Evolutionary conservation across 768 basidiomycete species (phyloP).

Genomic region (Steccherinum ochraceum): DNA sequence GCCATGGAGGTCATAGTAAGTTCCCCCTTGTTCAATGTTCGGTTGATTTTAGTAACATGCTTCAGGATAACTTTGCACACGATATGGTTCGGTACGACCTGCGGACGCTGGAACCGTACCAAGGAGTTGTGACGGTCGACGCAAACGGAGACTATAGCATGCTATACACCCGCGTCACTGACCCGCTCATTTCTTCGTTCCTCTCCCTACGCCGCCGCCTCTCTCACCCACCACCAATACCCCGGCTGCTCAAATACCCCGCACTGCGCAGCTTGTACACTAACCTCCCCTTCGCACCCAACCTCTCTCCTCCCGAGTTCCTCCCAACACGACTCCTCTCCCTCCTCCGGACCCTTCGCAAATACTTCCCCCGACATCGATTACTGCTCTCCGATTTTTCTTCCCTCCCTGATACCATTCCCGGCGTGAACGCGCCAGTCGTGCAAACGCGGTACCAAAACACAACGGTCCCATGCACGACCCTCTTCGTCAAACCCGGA

Average conservation of each 20-base stretch:
- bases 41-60: neutral
- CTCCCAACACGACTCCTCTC: conserved; percentile 87
- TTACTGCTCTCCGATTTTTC: conserved; percentile 92
- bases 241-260: conserved; percentile 48
- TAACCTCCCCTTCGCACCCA: conserved; percentile 82
- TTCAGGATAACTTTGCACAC: conserved; percentile 92
- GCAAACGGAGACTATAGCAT: conserved; percentile 75
- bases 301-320: conserved; percentile 83
- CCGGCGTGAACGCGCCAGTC: conserved; percentile 76
- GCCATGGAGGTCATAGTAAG: conserved; percentile 93
- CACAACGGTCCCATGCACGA: conserved; percentile 82
- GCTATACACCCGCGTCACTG: conserved; percentile 77
- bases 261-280: conserved; percentile 58
- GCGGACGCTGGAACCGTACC: conserved; percentile 71
- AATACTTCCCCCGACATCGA: conserved; percentile 87
- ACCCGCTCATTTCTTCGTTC: conserved; percentile 78
- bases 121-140: conserved; percentile 78
- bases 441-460: conserved; percentile 90
- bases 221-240: conserved; percentile 51
- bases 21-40: conserved; percentile 14
- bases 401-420: conserved; percentile 77
- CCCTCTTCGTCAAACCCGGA: conserved; percentile 88
- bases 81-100: conserved; percentile 91
- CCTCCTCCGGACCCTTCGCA: conserved; percentile 77
- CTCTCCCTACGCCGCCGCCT: conserved; percentile 61